Conservation (phyloP, 192 early-diverging fungal species). For the Lobosporangium transversale region DNA sequence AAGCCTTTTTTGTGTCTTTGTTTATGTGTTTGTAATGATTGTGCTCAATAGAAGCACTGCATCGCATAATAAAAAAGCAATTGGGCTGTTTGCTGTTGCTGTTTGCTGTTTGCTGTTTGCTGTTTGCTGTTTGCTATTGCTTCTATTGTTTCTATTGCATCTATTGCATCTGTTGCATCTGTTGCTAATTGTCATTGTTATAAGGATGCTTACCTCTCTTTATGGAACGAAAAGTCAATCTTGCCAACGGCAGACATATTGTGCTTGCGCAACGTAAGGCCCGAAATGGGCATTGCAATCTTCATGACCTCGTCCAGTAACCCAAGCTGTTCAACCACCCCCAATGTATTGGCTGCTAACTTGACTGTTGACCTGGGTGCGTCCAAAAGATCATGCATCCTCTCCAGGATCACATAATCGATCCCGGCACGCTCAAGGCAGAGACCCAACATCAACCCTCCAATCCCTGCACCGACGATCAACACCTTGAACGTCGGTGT, state of each 20-base stretch:
- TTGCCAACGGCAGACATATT: slow-evolving; percentile 38
- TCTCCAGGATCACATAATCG: slow-evolving; percentile 34
- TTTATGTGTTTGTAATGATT: too few relatives aligned
- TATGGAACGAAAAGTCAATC: slow-evolving; percentile 17
- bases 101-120: too few relatives aligned
- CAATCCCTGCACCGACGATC: slow-evolving; percentile 40
- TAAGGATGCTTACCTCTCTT: slow-evolving; percentile 24
- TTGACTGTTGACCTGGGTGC: slow-evolving; percentile 21
- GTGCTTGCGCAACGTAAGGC: slow-evolving; percentile 15
- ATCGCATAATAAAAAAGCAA: too few relatives aligned
- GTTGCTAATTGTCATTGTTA: too few relatives aligned
- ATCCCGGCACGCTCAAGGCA: slow-evolving; percentile 45
- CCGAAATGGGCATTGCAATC: slow-evolving; percentile 33
- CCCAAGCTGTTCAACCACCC: slow-evolving; percentile 28
- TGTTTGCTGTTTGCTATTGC: too few relatives aligned
- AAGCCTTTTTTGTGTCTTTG: too few relatives aligned
- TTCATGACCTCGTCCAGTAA: slow-evolving; percentile 31
- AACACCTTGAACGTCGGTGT: slow-evolving; percentile 19
- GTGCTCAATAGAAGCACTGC: too few relatives aligned
- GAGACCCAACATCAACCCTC: slow-evolving; percentile 28
- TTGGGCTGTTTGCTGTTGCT: too few relatives aligned
- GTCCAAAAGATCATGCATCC: neutral
- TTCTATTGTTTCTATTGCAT: too few relatives aligned
- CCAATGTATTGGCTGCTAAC: slow-evolving; percentile 24
- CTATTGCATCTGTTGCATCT: too few relatives aligned